A percentile compares a stretch with the other conserved stretches of the same genome.
These are phyloP conservation scores for Trematosphaeria pertusa DNA, from an alignment of 2,329 filamentous ascomycete genomes.

Conservation along the genomic window DNA sequence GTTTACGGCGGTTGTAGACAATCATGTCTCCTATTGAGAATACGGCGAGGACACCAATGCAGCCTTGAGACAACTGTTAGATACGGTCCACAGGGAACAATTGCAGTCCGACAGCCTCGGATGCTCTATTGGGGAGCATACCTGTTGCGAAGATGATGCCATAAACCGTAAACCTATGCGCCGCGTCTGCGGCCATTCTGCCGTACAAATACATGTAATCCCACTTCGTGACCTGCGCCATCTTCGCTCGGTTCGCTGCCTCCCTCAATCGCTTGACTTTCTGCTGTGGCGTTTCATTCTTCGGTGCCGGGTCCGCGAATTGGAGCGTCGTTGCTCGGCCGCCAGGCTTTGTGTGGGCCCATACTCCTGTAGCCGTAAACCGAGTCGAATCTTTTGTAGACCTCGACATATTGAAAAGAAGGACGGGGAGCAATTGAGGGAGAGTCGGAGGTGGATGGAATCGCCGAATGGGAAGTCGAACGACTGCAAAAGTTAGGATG, in stretches of 20 bases:
- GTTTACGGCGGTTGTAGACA: constrained; percentile 70
- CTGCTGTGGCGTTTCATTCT: constrained; percentile 60
- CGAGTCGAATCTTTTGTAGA: constrained; percentile 81
- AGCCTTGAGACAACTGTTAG: constrained; percentile 59
- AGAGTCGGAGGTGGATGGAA: constrained; percentile 17
- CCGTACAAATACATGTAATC: constrained; percentile 55
- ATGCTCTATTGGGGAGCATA: constrained; percentile 45
- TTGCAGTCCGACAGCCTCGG: constrained; percentile 3
- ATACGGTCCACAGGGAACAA: neutral
- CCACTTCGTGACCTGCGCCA: constrained; percentile 59
- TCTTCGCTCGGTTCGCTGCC: constrained; percentile 55
- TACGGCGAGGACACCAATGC: constrained; percentile 66
- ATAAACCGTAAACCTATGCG: constrained; percentile 66
- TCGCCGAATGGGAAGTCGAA: constrained; percentile 33
- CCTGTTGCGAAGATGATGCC: constrained; percentile 68
- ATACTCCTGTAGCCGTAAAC: constrained; percentile 74
- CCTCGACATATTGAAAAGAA: constrained; percentile 59
- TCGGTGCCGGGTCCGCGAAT: constrained; percentile 49
- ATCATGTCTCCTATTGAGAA: constrained; percentile 72
- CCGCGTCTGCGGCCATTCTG: constrained; percentile 60
- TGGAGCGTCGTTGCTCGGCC: constrained; percentile 50
- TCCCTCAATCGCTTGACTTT: constrained; percentile 60
- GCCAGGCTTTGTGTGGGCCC: constrained; percentile 70
- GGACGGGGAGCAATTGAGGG: constrained; percentile 7
- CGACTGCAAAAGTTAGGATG: constrained; percentile 46